A percentile compares a stretch with the other conserved stretches of the same genome.
These are phyloP conservation scores for Teratosphaeria gauchensis DNA, from an alignment of 2,329 filamentous ascomycete genomes.

Conservation along the genomic window DNA sequence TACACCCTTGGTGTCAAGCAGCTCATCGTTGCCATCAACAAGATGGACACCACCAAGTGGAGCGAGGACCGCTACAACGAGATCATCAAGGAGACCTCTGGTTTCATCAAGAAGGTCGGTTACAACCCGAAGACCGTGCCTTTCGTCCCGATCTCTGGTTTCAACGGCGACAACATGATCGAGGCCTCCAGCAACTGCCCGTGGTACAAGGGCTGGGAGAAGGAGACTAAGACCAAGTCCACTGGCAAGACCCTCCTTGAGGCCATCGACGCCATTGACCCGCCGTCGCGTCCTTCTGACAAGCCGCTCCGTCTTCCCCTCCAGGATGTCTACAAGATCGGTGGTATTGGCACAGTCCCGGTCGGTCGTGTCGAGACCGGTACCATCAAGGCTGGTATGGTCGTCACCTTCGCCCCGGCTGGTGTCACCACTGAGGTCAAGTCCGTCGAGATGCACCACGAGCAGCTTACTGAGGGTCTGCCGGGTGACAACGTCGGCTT, in stretches of 20 bases:
- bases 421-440: constrained; percentile 99
- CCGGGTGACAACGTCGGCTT: constrained; percentile 99
- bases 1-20: constrained; percentile 99
- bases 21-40: constrained; percentile 99
- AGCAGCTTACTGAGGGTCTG: constrained; percentile 89
- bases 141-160: constrained; percentile 99
- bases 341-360: constrained; percentile 98
- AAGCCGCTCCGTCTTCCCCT: constrained; percentile 99
- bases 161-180: constrained; percentile 99
- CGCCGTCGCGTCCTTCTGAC: constrained; percentile 85
- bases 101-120: constrained; percentile 99
- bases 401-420: constrained; percentile 97
- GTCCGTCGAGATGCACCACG: constrained; percentile 99
- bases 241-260: constrained; percentile 97
- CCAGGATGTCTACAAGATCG: constrained; percentile 99
- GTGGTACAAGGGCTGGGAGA: constrained; percentile 99
- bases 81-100: constrained; percentile 99
- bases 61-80: constrained; percentile 91
- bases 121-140: constrained; percentile 99
- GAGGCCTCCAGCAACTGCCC: constrained; percentile 80
- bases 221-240: constrained; percentile 87
- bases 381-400: constrained; percentile 76
- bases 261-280: constrained; percentile 94
- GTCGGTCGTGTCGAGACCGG: constrained; percentile 99
- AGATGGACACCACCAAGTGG: constrained; percentile 99